Evolutionary conservation across 495 filamentous ascomycete species (phyloP).

Genomic region (Neurospora terricola): DNA sequence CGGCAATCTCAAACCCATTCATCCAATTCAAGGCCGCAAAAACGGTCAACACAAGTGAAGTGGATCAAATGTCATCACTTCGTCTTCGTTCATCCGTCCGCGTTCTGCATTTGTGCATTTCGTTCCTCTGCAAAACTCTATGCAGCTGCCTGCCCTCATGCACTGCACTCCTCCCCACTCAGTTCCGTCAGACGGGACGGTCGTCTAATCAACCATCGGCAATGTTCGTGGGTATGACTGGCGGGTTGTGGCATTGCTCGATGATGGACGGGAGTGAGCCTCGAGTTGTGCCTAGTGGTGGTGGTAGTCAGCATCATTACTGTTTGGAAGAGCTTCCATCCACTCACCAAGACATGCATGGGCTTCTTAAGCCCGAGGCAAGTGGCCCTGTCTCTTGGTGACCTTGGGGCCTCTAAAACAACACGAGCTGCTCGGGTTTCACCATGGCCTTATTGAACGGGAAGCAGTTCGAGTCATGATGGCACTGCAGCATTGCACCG

Average conservation of each 20-base stretch:
- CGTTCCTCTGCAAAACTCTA: neutral
- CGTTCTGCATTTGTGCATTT: neutral
- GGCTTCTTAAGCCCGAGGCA: neutral
- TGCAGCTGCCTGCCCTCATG: neutral
- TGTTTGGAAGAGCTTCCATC: neutral
- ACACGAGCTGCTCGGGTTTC: neutral
- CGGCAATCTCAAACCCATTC: neutral
- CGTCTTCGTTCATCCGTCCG: neutral
- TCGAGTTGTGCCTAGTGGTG: neutral
- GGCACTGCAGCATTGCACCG: neutral
- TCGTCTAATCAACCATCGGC: neutral
- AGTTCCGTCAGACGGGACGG: neutral
- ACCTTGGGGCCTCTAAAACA: neutral
- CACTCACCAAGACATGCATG: neutral
- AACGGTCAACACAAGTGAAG: neutral
- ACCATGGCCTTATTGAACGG: neutral
- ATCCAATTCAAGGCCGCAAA: neutral
- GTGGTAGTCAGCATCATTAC: neutral
- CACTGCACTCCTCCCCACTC: neutral
- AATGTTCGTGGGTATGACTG: neutral
- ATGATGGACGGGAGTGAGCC: neutral
- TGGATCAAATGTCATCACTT: neutral
- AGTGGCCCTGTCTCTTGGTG: neutral
- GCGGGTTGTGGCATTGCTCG: neutral
- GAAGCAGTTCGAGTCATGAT: neutral